phyloP scores from a whole-genome alignment of 371 early-diverging fungal species.

The Parasitella parasitica region DNA sequence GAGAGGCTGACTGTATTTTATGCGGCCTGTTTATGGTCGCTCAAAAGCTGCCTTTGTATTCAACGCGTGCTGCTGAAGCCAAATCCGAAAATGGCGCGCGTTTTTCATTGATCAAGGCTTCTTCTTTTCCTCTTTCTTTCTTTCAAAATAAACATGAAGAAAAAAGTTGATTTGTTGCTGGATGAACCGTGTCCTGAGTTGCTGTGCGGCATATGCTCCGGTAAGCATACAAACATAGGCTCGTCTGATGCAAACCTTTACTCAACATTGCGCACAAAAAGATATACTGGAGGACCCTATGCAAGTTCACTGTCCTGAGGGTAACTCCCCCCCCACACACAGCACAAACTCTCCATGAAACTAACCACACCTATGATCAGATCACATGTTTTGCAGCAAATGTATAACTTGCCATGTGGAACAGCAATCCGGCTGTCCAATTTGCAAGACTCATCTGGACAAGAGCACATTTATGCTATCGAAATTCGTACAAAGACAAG shows the following conservation, averaged over 20 bases:
- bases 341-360: no score
- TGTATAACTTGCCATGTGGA: slow-evolving; percentile 40
- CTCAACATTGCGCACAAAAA: not conserved
- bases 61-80: no score
- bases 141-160: slow-evolving; percentile 13
- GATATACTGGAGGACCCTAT: slow-evolving; percentile 52
- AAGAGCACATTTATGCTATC: slow-evolving; percentile 37
- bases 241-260: not conserved
- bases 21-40: no score
- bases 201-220: slow-evolving; percentile 47
- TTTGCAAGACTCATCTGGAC: slow-evolving; percentile 28
- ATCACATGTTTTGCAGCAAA: slow-evolving; percentile 49
- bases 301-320: slow-evolving; percentile 56
- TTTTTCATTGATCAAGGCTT: not conserved
- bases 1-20: not conserved
- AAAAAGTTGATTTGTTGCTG: slow-evolving; percentile 34
- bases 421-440: slow-evolving; percentile 28
- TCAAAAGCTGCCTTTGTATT: not conserved
- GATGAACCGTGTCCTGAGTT: slow-evolving; percentile 47
- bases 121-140: slow-evolving; percentile 8
- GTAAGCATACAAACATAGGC: slow-evolving; percentile 22
- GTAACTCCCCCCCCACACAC: slow-evolving; percentile 29
- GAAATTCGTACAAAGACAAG: slow-evolving; percentile 48
- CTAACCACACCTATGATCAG: slow-evolving; percentile 14
- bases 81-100: slow-evolving; percentile 1